Base-by-base conservation (phyloP, 352 stramenopile genomes). In the Phytophthora nicotianae region DNA sequence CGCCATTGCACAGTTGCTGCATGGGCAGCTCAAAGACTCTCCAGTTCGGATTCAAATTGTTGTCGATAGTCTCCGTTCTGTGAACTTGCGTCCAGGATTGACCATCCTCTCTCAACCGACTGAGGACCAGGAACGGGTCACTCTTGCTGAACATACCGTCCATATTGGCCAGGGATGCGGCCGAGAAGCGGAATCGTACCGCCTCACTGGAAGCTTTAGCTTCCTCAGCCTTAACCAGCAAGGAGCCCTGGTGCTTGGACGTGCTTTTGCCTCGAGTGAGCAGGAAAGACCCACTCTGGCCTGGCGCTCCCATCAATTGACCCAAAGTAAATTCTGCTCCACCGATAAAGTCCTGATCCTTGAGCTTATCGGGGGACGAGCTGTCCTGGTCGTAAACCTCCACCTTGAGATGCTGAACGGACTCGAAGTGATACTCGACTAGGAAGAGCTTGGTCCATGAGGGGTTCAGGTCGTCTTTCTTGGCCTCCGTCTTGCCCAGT, bases 361-460 rank as follows among this genome's bases (percentile, higher is more conserved):
- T 79, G 55, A 84, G 74, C 47, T 81, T 84, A 17, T 76, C 75
- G 11, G 77, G 66, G 17, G 74, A 74, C 32, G 70, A 68, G 17
- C 75, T 85, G 75, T 98, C 90, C 65, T 93, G 71, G 71, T 97
- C 84, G 48, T 93, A 97, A 2, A 97, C 77, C 32, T 92, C 82
- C 52, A 98, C 80, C 45, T 90, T 81, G 27, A 96, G 72, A 5
- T 83, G 77, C 65, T 98, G 91, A 61, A 91, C 66, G n/a, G 73
- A 50, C 70, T 97, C 82, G 59, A 97, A 97, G 57, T 77, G 75
- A 65, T 84, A 98, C 45, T 93, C 85, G 2, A 97, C 52, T 8
- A 89, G 47, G 73, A 98, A 94, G 14, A 81, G 75, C 47, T 83
- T 90, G 42, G 76, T 73, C 75, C 93, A 98, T 19, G 70, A 66